Conservation (phyloP, 1,284 basidiomycete genomes). For the Malassezia yamatoensis region DNA sequence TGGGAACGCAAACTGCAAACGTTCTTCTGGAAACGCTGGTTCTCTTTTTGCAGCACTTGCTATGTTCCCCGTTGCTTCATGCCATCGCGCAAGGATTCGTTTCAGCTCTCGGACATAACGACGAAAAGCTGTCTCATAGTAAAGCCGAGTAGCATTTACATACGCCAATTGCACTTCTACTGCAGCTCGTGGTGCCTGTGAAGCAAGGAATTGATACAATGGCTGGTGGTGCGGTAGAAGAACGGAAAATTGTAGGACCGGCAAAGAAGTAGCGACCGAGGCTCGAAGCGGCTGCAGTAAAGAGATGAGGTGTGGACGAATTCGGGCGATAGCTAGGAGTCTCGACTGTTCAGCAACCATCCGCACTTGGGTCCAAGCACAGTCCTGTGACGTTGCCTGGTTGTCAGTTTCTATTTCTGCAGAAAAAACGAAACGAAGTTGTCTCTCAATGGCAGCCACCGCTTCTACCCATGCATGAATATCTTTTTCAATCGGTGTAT, state of each 20-base stretch:
- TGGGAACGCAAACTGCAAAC: constrained; percentile 11
- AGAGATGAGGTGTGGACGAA: constrained; percentile 74
- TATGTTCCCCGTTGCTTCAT: constrained; percentile 13
- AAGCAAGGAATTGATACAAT: constrained; percentile 73
- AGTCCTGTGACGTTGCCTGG: not conserved
- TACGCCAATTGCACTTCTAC: constrained; percentile 84
- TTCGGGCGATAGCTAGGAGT: constrained; percentile 56
- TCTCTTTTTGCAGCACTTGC: not conserved
- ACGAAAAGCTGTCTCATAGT: constrained; percentile 91
- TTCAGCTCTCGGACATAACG: constrained; percentile 63
- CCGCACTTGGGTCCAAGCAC: constrained; percentile 60
- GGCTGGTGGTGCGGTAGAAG: constrained; percentile 61
- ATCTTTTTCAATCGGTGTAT: constrained; percentile 58
- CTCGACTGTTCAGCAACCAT: constrained; percentile 74
- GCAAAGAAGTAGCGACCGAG: constrained; percentile 82
- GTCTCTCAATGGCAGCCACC: constrained; percentile 67
- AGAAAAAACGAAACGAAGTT: constrained; percentile 57
- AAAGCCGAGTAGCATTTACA: constrained; percentile 68
- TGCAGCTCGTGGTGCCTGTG: constrained; percentile 70
- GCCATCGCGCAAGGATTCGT: constrained; percentile 23
- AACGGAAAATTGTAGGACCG: constrained; percentile 78
- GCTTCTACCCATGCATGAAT: constrained; percentile 60
- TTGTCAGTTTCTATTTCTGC: not conserved
- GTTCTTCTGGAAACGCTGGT: not conserved
- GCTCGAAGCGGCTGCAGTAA: constrained; percentile 70